Percentiles rank a stretch among this genome's conserved stretches.
Evolutionary conservation across 2,329 filamentous ascomycete species (phyloP).

Genomic region (Drechslerella coelobrocha): DNA sequence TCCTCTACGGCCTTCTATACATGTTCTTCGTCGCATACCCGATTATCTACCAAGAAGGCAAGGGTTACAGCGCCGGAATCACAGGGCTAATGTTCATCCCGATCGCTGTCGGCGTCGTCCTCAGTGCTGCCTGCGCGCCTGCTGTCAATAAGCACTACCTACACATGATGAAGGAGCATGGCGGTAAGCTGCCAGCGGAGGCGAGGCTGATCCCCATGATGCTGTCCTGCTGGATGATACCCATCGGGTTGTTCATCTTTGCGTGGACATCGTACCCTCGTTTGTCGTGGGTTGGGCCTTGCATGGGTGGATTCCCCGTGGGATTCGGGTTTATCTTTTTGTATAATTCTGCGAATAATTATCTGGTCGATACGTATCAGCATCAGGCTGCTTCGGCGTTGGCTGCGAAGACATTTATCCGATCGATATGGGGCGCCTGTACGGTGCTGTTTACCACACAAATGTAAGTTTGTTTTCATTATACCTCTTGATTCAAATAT

Average conservation of each 20-base stretch:
- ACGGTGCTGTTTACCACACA: constrained; percentile 81
- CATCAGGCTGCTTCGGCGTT: constrained; percentile 81
- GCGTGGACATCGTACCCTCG: constrained; percentile 72
- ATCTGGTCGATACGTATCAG: constrained; percentile 71
- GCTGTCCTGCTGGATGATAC: constrained; percentile 75
- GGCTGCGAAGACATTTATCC: constrained; percentile 80
- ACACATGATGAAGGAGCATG: constrained; percentile 67
- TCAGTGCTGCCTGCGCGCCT: constrained; percentile 71
- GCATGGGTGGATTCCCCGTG: constrained; percentile 73
- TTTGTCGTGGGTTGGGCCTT: constrained; percentile 74
- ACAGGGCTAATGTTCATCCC: constrained; percentile 90
- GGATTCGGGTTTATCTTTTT: constrained; percentile 85
- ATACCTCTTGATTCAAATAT: background rate
- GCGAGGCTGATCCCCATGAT: constrained; percentile 83
- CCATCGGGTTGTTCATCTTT: constrained; percentile 71
- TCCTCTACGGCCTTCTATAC: constrained; percentile 76
- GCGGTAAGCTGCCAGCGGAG: constrained; percentile 78
- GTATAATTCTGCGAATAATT: constrained; percentile 80
- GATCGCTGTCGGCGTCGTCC: constrained; percentile 75
- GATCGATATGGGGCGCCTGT: constrained; percentile 79
- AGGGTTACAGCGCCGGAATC: constrained; percentile 75
- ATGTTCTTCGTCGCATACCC: constrained; percentile 78
- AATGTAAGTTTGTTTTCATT: constrained; percentile 65
- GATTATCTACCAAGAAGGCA: constrained; percentile 77
- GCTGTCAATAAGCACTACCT: constrained; percentile 84